phyloP scores from a whole-genome alignment of 768 basidiomycete genomes.

The Kwoniella pini region DNA sequence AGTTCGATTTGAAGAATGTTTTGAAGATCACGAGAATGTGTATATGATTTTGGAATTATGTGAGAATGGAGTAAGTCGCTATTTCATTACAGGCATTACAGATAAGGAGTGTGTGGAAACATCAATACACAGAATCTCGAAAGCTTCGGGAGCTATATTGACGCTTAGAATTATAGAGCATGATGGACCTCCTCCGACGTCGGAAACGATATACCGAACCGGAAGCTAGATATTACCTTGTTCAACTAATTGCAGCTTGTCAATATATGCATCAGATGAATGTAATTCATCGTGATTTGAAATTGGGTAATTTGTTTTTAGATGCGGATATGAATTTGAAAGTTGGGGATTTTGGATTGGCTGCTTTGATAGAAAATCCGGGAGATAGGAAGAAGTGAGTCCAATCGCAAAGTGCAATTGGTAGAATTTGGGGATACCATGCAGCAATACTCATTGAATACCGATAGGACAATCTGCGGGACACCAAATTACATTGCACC shows the following conservation, averaged over 20 bases:
- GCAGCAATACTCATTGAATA: no score
- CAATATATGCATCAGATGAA: constrained; percentile 96
- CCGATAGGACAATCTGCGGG: constrained; percentile 78
- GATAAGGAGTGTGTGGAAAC: no score
- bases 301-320: constrained; percentile 91
- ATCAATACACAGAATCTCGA: no score
- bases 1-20: constrained; percentile 86
- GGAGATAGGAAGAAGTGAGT: constrained; percentile 89
- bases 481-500: constrained; percentile 98
- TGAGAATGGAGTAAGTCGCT: constrained; percentile 65
- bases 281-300: constrained; percentile 96
- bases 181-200: constrained; percentile 72
- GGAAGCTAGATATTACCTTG: constrained; percentile 86
- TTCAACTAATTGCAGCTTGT: constrained; percentile 93
- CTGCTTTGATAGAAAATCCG: constrained; percentile 91
- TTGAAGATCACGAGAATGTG: constrained; percentile 91
- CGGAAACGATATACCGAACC: constrained; percentile 86
- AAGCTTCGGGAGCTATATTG: background rate
- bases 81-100: background rate
- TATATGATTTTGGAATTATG: constrained; percentile 97
- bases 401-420: no score
- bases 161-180: constrained; percentile 34
- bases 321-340: constrained; percentile 90
- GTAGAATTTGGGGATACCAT: no score
- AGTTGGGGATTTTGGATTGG: constrained; percentile 95